Evolutionary conservation across 2,329 filamentous ascomycete genomes (phyloP).

Genomic region (Scolecobasidium constrictum): DNA sequence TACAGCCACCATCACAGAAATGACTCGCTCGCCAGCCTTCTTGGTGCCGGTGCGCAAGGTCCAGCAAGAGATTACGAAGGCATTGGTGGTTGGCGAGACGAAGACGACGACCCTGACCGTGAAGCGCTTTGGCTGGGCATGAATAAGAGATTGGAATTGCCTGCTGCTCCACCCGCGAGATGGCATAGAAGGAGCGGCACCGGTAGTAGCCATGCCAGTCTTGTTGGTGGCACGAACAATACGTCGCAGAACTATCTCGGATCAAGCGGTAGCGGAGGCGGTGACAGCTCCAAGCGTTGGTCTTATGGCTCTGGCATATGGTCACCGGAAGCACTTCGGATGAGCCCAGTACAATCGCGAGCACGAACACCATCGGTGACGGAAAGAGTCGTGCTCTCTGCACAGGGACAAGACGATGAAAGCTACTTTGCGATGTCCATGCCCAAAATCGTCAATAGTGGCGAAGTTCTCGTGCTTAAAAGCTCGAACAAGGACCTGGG

Average conservation of each 20-base stretch:
- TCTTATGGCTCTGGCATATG: conserved; percentile 10
- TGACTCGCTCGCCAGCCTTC: conserved; percentile 24
- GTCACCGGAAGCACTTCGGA: conserved; percentile 24
- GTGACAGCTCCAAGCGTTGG: conserved; percentile 8
- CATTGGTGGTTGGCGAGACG: conserved; percentile 28
- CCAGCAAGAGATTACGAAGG: conserved; percentile 31
- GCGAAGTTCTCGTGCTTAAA: neutral
- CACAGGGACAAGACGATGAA: neutral
- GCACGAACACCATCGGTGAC: conserved; percentile 20
- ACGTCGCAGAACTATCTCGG: neutral
- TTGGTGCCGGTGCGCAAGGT: conserved; percentile 18
- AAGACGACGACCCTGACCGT: conserved; percentile 25
- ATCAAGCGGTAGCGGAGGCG: conserved; percentile 7
- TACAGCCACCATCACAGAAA: conserved; percentile 4
- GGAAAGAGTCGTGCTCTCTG: neutral
- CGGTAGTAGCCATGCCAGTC: conserved; percentile 2
- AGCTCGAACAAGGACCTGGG: neutral
- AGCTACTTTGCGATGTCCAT: neutral
- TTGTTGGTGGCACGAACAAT: neutral
- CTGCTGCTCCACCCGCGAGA: conserved; percentile 14
- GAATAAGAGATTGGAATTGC: conserved; percentile 30
- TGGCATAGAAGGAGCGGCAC: conserved; percentile 6
- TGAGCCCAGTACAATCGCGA: conserved; percentile 26
- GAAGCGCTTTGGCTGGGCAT: conserved; percentile 34
- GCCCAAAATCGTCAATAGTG: neutral